phyloP scores from a whole-genome alignment of 306 rosid species.

The Inga oerstediana region DNA sequence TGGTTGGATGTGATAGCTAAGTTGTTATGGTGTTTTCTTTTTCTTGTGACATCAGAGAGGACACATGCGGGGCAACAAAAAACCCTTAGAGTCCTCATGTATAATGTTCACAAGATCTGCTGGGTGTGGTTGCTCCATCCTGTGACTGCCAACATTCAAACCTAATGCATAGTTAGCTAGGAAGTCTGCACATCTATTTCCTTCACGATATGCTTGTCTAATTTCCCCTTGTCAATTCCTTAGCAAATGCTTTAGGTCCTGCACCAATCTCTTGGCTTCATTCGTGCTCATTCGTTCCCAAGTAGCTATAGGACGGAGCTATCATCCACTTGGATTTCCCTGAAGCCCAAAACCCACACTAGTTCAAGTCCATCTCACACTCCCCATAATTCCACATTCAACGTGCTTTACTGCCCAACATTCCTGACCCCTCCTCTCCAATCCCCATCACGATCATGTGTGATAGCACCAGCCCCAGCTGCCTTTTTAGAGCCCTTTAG shows the following conservation, averaged over 20 bases:
- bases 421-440: background rate
- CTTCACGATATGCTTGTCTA: background rate
- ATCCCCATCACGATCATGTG: background rate
- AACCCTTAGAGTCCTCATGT: background rate
- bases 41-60: background rate
- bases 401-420: background rate
- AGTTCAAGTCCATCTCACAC: background rate
- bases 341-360: background rate
- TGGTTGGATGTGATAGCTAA: background rate
- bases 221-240: background rate
- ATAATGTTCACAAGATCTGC: background rate
- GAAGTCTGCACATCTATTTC: background rate
- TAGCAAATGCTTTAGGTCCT: background rate
- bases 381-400: background rate
- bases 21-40: background rate
- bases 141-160: background rate
- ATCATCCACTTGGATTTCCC: background rate
- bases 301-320: background rate
- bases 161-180: background rate
- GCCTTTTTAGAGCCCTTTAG: background rate
- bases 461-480: background rate
- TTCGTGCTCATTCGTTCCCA: background rate
- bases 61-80: background rate
- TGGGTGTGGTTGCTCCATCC: background rate
- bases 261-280: background rate